Conservation (phyloP, 805 yeast genomes). For the Trichomonascus vanleenenianus region DNA sequence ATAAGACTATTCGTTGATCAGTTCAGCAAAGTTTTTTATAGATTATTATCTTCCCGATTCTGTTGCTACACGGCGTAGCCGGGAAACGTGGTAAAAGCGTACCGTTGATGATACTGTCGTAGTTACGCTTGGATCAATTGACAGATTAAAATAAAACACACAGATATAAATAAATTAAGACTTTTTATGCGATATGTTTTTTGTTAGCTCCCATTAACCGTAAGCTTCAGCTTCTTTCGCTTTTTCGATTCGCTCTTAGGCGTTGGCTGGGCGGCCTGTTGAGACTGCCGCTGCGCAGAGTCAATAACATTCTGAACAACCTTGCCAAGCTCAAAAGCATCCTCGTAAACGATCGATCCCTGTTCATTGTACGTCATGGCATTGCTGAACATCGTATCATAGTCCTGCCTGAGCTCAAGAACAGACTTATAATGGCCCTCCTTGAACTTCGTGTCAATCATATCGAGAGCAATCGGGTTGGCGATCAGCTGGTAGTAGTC, state of each 20-base stretch:
- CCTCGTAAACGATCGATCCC: slow-evolving; percentile 54
- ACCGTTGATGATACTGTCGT: too few relatives aligned
- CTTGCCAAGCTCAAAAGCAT: slow-evolving; percentile 35
- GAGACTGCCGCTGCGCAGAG: not conserved
- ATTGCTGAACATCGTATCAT: slow-evolving; percentile 52
- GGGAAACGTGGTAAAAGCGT: too few relatives aligned
- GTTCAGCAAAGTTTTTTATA: too few relatives aligned
- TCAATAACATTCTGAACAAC: not conserved
- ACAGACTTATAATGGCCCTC: slow-evolving; percentile 30
- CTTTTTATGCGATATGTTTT: not conserved
- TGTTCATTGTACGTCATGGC: slow-evolving; percentile 66
- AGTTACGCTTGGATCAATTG: too few relatives aligned
- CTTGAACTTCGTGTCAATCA: slow-evolving; percentile 41
- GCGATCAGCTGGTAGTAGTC: slow-evolving; percentile 69
- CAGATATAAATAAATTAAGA: not conserved
- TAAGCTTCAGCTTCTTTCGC: not conserved
- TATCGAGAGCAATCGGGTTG: slow-evolving; percentile 52
- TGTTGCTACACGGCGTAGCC: too few relatives aligned
- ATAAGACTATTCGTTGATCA: too few relatives aligned
- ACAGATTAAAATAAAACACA: not conserved
- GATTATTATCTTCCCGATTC: too few relatives aligned
- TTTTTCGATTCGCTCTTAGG: not conserved
- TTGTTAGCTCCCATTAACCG: not conserved
- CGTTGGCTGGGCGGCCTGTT: not conserved
- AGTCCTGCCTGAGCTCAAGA: slow-evolving; percentile 43